Evolutionary conservation across 345 rosid species (phyloP).

Genomic region (Moricandia moricandioides): DNA sequence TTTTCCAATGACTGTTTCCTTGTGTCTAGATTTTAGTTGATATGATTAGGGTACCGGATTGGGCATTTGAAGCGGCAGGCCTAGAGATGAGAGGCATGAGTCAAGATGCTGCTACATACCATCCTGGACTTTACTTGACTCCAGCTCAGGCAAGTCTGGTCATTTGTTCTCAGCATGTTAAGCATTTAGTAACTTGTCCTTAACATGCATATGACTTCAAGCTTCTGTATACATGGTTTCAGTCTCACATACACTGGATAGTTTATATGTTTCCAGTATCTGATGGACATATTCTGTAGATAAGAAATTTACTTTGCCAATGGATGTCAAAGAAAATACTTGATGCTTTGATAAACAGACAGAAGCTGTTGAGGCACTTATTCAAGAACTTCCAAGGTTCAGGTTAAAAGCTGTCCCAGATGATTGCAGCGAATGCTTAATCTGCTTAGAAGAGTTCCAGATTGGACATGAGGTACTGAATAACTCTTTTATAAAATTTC

Average conservation of each 20-base stretch:
- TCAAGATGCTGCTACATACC: slow-evolving; percentile 86
- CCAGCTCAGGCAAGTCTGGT: slow-evolving; percentile 67
- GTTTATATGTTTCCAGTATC: background rate
- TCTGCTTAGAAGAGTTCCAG: slow-evolving; percentile 93
- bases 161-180: slow-evolving; percentile 1
- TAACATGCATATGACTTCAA: background rate
- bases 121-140: slow-evolving; percentile 94
- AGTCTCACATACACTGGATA: background rate
- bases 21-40: slow-evolving; percentile 76
- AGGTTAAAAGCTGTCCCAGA: slow-evolving; percentile 93
- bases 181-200: slow-evolving; percentile 15
- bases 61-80: slow-evolving; percentile 99
- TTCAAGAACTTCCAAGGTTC: slow-evolving; percentile 96
- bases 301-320: background rate
- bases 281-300: background rate
- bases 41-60: slow-evolving; percentile 92
- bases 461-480: slow-evolving; percentile 79
- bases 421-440: slow-evolving; percentile 97
- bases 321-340: slow-evolving; percentile 11
- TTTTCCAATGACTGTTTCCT: slow-evolving; percentile 3
- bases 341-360: slow-evolving; percentile 45
- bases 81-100: slow-evolving; percentile 98
- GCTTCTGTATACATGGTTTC: slow-evolving; percentile 1
- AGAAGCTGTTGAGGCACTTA: slow-evolving; percentile 96
- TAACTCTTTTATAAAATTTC: background rate